Evolutionary conservation across 1,139 yeast genomes (phyloP), one percentile per base, ranked within the genome.

Genomic region (Yamadazyma atlantica): DNA sequence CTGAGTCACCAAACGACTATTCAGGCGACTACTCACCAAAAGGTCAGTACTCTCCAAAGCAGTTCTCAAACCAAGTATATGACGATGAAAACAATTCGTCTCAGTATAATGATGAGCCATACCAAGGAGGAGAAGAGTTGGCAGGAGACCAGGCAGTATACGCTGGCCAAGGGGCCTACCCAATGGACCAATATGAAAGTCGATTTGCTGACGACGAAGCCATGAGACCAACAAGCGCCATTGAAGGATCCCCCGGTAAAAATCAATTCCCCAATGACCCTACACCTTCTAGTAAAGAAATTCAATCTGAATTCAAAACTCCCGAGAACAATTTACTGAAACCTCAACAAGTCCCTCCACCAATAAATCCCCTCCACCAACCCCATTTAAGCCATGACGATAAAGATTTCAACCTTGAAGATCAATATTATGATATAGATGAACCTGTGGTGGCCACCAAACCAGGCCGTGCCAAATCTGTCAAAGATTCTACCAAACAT

Each of bases 391-490:
- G 26, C 6, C 34, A 38, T 23, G 30, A 23, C 12, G 41, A 40
- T 33, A 15, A 31, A 16, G 43, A 40, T n/a, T 16, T 38, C 33
- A 38, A 36, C 32, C 27, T 31, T 16, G 42, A 38, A 13, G 71
- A 66, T 33, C 70, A 64, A 8, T 69, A 49, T 48, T 64, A 62
- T 45, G 76, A 70, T 45, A 61, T 69, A 23, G 69, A 58, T 11
- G 69, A 64, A 23, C 72, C 73, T 0, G 61, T 14, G 16, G 41
- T 64, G 28, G 56, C 62, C 2, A 49, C 56, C 32, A 53, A 59
- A 33, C 67, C 69, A 3, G 45, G 62, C 12, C 47, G 64, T 39
- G 68, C 55, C 9, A 66, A 64, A 45, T 60, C 72, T 0, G 72
- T 66, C 11, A 63, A 58, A 38, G 68, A 62, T 4, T 52, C 65